phyloP scores from a whole-genome alignment of 1,284 basidiomycete species.

The Rhizoctonia solani region DNA sequence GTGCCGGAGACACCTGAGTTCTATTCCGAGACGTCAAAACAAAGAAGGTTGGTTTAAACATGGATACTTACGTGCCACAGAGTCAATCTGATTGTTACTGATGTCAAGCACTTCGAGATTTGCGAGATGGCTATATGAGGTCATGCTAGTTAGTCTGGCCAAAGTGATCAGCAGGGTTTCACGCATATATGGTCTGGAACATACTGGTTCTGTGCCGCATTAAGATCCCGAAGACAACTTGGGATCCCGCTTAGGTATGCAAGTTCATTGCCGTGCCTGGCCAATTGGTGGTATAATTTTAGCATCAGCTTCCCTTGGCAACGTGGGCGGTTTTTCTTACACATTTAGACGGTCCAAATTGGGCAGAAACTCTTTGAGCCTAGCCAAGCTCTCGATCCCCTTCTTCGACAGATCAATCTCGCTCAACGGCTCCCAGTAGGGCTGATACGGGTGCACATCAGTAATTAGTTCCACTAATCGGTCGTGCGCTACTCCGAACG shows the following conservation, averaged over 20 bases:
- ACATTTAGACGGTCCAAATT: conserved; percentile 77
- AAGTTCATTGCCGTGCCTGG: conserved; percentile 78
- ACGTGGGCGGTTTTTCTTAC: conserved; percentile 53
- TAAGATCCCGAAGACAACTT: conserved; percentile 73
- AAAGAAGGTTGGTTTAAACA: not conserved
- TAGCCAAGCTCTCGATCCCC: conserved; percentile 84
- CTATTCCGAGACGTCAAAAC: conserved; percentile 48
- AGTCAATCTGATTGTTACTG: conserved; percentile 87
- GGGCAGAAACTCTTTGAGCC: conserved; percentile 94
- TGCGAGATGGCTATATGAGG: conserved; percentile 85
- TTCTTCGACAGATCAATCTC: conserved; percentile 79
- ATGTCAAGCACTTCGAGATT: conserved; percentile 91
- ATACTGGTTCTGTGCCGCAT: conserved; percentile 77
- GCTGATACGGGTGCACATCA: conserved; percentile 93
- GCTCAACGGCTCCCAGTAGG: conserved; percentile 85
- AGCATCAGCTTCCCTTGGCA: conserved; percentile 23
- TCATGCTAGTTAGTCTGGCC: conserved; percentile 75
- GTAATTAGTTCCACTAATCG: conserved; percentile 90
- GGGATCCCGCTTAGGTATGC: conserved; percentile 89
- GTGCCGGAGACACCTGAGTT: conserved; percentile 81
- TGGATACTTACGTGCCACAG: conserved; percentile 71
- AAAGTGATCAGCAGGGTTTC: not conserved
- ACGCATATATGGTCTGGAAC: conserved; percentile 41
- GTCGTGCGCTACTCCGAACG: conserved; percentile 91
- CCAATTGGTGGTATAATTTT: not conserved